Evolutionary conservation across 2,329 filamentous ascomycete species (phyloP).

Genomic region (Monosporascus sp.): DNA sequence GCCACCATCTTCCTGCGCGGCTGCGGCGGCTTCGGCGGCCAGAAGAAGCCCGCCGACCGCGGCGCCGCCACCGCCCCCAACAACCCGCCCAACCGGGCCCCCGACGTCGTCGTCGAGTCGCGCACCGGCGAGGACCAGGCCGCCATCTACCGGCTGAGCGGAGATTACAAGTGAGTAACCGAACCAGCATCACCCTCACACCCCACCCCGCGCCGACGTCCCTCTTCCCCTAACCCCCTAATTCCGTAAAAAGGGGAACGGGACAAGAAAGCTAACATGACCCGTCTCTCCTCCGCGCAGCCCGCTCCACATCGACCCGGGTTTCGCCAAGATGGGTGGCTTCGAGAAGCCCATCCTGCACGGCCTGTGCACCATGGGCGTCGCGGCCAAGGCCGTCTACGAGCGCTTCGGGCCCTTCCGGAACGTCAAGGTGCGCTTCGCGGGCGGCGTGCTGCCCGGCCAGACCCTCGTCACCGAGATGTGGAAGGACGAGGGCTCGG

Average conservation of each 20-base stretch:
- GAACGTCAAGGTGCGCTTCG: constrained; percentile 91
- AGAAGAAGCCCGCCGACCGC: constrained; percentile 69
- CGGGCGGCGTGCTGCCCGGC: constrained; percentile 76
- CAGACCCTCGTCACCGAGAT: constrained; percentile 91
- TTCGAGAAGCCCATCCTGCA: constrained; percentile 94
- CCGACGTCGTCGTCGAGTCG: constrained; percentile 80
- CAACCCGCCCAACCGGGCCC: constrained; percentile 67
- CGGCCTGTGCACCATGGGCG: constrained; percentile 92
- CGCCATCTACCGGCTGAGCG: constrained; percentile 85
- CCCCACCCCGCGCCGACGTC: background rate
- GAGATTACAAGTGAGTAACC: constrained; percentile 70
- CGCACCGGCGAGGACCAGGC: constrained; percentile 87
- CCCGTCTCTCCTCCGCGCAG: constrained; percentile 21
- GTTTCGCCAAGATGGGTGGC: constrained; percentile 89
- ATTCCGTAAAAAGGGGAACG: background rate
- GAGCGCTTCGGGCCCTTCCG: constrained; percentile 76
- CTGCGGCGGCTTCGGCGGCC: constrained; percentile 83
- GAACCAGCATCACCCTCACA: no score
- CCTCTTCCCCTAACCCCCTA: background rate
- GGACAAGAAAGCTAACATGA: background rate
- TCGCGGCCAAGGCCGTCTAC: constrained; percentile 85
- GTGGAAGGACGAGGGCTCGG: constrained; percentile 71
- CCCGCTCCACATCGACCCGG: constrained; percentile 91
- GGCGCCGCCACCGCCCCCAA: constrained; percentile 77
- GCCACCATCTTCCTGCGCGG: constrained; percentile 88